phyloP scores from a whole-genome alignment of 1,284 basidiomycete species.

The Pseudozyma hubeiensis region DNA sequence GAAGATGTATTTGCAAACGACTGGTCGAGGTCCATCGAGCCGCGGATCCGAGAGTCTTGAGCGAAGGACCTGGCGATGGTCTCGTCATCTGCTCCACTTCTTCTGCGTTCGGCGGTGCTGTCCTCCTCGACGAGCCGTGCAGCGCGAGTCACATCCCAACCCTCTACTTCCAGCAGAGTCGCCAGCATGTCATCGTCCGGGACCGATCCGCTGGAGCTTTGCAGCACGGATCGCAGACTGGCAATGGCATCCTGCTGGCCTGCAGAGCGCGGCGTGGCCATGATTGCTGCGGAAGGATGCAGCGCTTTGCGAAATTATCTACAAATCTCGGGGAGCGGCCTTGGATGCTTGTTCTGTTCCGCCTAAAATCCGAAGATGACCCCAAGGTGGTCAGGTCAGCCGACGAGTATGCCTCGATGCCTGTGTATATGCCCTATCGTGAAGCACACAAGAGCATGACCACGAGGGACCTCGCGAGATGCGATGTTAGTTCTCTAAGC shows the following conservation, averaged over 20 bases:
- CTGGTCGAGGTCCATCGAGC: constrained; percentile 35
- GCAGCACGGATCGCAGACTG: constrained; percentile 32
- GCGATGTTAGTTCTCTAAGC: background rate
- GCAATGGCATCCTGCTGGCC: constrained; percentile 44
- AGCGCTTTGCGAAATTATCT: too few species aligned
- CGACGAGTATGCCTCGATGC: too few species aligned
- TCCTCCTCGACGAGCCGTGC: constrained; percentile 43
- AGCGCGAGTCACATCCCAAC: constrained; percentile 45
- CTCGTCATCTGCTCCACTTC: constrained; percentile 52
- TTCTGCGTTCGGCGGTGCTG: constrained; percentile 38
- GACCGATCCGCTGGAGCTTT: constrained; percentile 13
- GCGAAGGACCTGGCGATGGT: constrained; percentile 46
- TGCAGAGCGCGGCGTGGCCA: constrained; percentile 28
- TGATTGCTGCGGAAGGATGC: background rate
- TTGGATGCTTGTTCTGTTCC: too few species aligned
- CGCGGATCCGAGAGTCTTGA: constrained; percentile 21
- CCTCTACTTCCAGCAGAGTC: constrained; percentile 50
- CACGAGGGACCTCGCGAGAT: background rate
- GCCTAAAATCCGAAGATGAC: too few species aligned
- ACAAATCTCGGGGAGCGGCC: too few species aligned
- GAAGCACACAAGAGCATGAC: background rate
- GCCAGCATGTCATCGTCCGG: constrained; percentile 41
- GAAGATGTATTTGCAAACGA: background rate
- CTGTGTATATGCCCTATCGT: background rate
- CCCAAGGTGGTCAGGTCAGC: too few species aligned